phyloP scores from a whole-genome alignment of 345 rosid genomes.

The Lumnitzera littorea region DNA sequence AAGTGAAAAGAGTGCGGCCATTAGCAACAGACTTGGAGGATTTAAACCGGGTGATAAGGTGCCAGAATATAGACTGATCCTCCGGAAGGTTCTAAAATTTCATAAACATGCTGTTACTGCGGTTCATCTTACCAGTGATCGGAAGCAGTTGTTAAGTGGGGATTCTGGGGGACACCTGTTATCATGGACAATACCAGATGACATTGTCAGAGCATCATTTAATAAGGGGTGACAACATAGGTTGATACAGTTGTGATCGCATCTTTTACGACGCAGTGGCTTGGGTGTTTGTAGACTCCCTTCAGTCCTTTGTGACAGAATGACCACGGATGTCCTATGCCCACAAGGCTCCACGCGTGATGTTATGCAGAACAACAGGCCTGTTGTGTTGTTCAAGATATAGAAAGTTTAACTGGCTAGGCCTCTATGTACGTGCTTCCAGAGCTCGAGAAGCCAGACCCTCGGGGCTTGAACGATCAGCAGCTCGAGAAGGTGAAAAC shows the following conservation, averaged over 20 bases:
- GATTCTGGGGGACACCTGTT: slow-evolving; percentile 80
- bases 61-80: slow-evolving; percentile 79
- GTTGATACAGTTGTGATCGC: no score
- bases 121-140: slow-evolving; percentile 63
- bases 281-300: slow-evolving; percentile 11
- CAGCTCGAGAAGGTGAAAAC: not conserved
- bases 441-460: no score
- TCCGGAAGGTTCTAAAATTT: slow-evolving; percentile 74
- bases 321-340: not conserved
- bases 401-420: not conserved
- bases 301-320: slow-evolving; percentile 8
- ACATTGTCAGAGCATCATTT: slow-evolving; percentile 52
- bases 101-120: slow-evolving; percentile 91
- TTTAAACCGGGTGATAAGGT: slow-evolving; percentile 50
- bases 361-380: slow-evolving; percentile 16
- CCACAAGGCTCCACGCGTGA: slow-evolving; percentile 7
- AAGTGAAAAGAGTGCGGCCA: slow-evolving; percentile 36
- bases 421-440: no score
- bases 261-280: not conserved
- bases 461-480: no score
- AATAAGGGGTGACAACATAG: slow-evolving; percentile 34
- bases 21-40: slow-evolving; percentile 41
- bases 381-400: slow-evolving; percentile 19
- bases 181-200: slow-evolving; percentile 96
- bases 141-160: slow-evolving; percentile 92